Percentiles rank a stretch among this genome's conserved stretches.
Evolutionary conservation across 345 rosid species (phyloP).

Genomic region (Capsella bursapastoris): DNA sequence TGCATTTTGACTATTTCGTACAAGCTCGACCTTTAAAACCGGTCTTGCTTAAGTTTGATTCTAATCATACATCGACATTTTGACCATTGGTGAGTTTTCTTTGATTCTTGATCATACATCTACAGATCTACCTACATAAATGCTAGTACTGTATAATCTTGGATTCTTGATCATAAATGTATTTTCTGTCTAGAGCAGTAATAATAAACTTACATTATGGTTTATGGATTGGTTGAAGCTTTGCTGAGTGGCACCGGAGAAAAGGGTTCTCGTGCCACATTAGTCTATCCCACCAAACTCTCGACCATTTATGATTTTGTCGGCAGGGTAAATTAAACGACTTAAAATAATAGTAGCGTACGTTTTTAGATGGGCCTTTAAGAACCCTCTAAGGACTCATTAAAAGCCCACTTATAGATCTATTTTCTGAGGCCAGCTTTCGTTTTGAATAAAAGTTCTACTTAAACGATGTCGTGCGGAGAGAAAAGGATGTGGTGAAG

Average conservation of each 20-base stretch:
- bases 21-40: neutral
- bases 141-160: neutral
- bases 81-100: too few relatives aligned
- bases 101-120: too few relatives aligned
- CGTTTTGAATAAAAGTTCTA: neutral
- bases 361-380: neutral
- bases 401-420: neutral
- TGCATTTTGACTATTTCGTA: slow-evolving; percentile 3
- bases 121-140: too few relatives aligned
- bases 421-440: neutral
- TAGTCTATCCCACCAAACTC: neutral
- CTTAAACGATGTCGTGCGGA: neutral
- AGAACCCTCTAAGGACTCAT: neutral
- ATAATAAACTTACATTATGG: neutral
- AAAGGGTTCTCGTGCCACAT: slow-evolving; percentile 7
- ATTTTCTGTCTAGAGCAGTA: neutral
- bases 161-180: neutral
- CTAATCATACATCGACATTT: too few relatives aligned
- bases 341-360: neutral
- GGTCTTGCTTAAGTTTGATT: neutral
- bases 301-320: slow-evolving; percentile 18
- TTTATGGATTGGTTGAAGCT: neutral
- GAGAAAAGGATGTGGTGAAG: neutral
- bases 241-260: slow-evolving; percentile 25
- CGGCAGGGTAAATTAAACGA: slow-evolving; percentile 4